Percentiles rank a stretch among this genome's conserved stretches.
phyloP scores from a whole-genome alignment of 164 flowering plant species.

The Dillenia suffruticosa region DNA sequence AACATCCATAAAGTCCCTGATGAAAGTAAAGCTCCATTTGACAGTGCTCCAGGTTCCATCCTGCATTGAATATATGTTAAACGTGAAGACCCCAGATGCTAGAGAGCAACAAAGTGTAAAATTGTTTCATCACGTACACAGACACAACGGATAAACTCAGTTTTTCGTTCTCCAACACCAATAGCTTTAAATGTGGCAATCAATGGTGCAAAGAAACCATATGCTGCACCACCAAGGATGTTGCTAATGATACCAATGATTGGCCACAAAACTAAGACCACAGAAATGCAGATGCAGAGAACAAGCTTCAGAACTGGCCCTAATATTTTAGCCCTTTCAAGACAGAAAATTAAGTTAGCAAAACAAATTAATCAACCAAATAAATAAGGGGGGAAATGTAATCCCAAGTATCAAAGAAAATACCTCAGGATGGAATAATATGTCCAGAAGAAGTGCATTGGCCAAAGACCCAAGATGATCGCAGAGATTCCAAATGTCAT shows the following conservation, averaged over 20 bases:
- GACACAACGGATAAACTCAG: conserved; percentile 55
- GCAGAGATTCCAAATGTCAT: conserved; percentile 63
- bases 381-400: not conserved
- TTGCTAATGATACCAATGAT: conserved; percentile 59
- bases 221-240: conserved; percentile 57
- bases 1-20: conserved; percentile 70
- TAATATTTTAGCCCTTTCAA: conserved; percentile 57
- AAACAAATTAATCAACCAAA: not conserved
- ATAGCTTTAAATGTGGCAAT: conserved; percentile 85
- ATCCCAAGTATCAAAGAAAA: not conserved
- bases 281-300: conserved; percentile 38
- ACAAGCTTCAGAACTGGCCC: conserved; percentile 79
- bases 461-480: conserved; percentile 80
- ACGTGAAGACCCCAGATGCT: not conserved
- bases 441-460: conserved; percentile 60
- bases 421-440: conserved; percentile 60
- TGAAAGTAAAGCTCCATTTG: conserved; percentile 48
- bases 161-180: conserved; percentile 80
- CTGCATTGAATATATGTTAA: conserved; percentile 23
- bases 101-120: not conserved
- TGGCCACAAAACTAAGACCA: conserved; percentile 61
- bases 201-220: conserved; percentile 69
- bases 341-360: conserved; percentile 11
- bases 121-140: conserved; percentile 34
- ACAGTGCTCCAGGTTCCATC: conserved; percentile 83